Evolutionary conservation across 306 rosid genomes (phyloP).

Genomic region (Boehmeria nivea): DNA sequence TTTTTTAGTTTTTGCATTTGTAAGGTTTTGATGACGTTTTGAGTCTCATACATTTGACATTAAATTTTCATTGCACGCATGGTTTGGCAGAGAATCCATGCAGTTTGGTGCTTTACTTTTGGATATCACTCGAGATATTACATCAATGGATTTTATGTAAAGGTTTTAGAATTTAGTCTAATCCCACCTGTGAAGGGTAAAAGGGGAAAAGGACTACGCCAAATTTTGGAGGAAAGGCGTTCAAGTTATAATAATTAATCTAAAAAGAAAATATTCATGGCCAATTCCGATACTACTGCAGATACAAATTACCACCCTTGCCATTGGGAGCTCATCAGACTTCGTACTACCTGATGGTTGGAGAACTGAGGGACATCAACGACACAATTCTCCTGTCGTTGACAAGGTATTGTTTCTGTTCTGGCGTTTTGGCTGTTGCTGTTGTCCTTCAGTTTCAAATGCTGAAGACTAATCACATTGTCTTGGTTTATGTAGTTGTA

Average conservation of each 20-base stretch:
- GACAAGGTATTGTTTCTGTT: conserved; percentile 31
- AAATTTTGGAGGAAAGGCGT: conserved; percentile 3
- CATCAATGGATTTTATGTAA: not conserved
- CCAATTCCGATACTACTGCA: too few species aligned
- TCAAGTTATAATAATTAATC: not conserved
- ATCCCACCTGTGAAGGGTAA: too few species aligned
- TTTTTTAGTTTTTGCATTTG: too few species aligned
- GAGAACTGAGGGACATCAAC: conserved; percentile 29
- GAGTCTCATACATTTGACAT: too few species aligned
- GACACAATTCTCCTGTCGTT: conserved; percentile 10
- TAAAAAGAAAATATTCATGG: not conserved
- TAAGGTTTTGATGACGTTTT: too few species aligned
- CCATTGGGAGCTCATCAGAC: conserved; percentile 8
- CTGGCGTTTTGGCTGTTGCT: not conserved
- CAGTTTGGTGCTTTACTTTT: not conserved
- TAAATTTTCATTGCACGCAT: not conserved
- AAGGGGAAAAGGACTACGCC: too few species aligned
- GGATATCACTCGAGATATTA: not conserved
- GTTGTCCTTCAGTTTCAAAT: conserved; percentile 1
- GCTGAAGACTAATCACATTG: not conserved
- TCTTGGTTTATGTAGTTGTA: not conserved
- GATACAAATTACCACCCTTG: conserved; percentile 10
- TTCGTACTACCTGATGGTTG: conserved; percentile 36
- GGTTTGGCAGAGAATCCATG: not conserved
- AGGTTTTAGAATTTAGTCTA: not conserved